Conservation (phyloP, 176 grass and related monocot species). For the Carex parvula region DNA sequence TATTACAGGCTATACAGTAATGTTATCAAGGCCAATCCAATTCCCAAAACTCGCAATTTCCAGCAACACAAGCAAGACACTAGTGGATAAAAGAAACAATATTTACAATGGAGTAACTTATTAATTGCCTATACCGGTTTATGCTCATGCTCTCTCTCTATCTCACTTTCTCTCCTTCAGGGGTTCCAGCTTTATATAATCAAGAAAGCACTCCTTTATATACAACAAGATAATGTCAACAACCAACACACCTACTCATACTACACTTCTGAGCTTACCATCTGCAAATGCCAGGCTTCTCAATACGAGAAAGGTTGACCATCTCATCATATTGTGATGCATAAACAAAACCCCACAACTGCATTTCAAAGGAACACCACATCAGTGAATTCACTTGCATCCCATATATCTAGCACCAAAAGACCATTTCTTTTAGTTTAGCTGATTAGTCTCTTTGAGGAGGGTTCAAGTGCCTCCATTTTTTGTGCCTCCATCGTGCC, state of each 20-base stretch:
- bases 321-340: conserved; percentile 81
- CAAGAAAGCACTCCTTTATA: neutral
- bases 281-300: conserved; percentile 67
- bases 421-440: neutral
- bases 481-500: no score
- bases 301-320: conserved; percentile 58
- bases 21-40: neutral
- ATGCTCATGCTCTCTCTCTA: neutral
- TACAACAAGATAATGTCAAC: conserved; percentile 14
- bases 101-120: conserved; percentile 10
- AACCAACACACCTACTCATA: neutral
- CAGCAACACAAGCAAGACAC: neutral
- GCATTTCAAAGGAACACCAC: conserved; percentile 33
- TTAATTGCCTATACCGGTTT: neutral
- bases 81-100: neutral
- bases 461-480: no score
- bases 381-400: neutral
- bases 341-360: conserved; percentile 98
- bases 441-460: neutral
- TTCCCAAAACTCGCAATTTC: neutral
- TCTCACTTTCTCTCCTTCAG: neutral
- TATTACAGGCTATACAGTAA: conserved; percentile 13
- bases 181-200: conserved; percentile 13
- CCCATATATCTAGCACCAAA: neutral
- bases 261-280: conserved; percentile 39